Conservation (phyloP, 2,329 filamentous ascomycete species). For the Coniochaeta sp. region DNA sequence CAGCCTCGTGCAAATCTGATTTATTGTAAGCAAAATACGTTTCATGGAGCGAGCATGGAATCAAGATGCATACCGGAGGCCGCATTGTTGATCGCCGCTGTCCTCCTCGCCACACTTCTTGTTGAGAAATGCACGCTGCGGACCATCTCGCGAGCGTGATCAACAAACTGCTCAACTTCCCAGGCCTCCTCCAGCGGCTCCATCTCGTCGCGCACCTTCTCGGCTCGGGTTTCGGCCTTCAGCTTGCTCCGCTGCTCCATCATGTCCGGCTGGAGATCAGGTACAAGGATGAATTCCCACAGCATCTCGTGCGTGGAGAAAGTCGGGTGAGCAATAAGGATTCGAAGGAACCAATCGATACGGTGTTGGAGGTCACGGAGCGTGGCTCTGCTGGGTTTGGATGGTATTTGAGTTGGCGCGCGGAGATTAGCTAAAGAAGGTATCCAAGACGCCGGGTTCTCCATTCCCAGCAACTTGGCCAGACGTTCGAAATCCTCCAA, state of each 20-base stretch:
- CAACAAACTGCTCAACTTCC: constrained; percentile 89
- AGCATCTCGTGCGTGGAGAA: constrained; percentile 95
- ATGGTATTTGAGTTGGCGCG: constrained; percentile 88
- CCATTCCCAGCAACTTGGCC: constrained; percentile 71
- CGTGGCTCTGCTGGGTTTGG: constrained; percentile 79
- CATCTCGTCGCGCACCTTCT: constrained; percentile 84
- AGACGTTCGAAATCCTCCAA: constrained; percentile 88
- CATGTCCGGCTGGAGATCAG: constrained; percentile 83
- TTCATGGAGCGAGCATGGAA: not conserved
- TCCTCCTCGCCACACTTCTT: constrained; percentile 71
- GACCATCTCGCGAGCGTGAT: constrained; percentile 84
- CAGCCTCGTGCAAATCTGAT: constrained; percentile 61
- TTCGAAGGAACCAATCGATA: constrained; percentile 81
- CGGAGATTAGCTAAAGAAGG: constrained; percentile 70
- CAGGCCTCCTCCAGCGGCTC: constrained; percentile 74
- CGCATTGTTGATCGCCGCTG: constrained; percentile 64
- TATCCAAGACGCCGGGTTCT: constrained; percentile 94
- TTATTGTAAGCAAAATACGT: constrained; percentile 17
- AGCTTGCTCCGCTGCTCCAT: constrained; percentile 81
- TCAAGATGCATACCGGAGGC: constrained; percentile 40
- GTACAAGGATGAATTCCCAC: constrained; percentile 98
- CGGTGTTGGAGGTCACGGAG: constrained; percentile 81
- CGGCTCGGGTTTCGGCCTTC: constrained; percentile 75
- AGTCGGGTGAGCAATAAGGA: constrained; percentile 79
- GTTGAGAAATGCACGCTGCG: constrained; percentile 77